Conservation (phyloP, 164 flowering plant species). For the Magnolia officinalis region DNA sequence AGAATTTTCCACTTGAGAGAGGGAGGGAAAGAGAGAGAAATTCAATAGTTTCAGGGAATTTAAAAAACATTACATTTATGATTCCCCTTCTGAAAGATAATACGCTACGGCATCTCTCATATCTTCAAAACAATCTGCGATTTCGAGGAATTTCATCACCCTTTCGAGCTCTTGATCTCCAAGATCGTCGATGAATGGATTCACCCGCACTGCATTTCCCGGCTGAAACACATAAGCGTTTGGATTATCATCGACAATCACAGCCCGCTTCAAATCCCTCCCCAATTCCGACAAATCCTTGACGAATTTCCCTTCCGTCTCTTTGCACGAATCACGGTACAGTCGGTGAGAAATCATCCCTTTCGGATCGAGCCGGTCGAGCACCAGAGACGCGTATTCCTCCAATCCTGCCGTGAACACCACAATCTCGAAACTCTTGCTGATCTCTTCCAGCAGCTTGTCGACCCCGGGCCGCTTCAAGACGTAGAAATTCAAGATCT, state of each 20-base stretch:
- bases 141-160: slow-evolving; percentile 44
- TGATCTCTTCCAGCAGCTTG: slow-evolving; percentile 43
- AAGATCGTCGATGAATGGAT: slow-evolving; percentile 56
- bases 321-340: slow-evolving; percentile 73
- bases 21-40: background rate
- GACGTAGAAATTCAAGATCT: slow-evolving; percentile 53
- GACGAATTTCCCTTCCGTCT: slow-evolving; percentile 56
- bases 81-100: slow-evolving; percentile 12
- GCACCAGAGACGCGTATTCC: slow-evolving; percentile 75
- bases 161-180: slow-evolving; percentile 52
- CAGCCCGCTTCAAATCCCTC: slow-evolving; percentile 61
- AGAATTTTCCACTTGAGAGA: too few relatives aligned
- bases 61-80: background rate
- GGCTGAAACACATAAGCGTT: slow-evolving; percentile 57
- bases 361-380: slow-evolving; percentile 52
- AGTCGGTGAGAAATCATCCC: slow-evolving; percentile 57
- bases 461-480: slow-evolving; percentile 77
- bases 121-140: slow-evolving; percentile 44
- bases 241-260: slow-evolving; percentile 83
- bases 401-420: slow-evolving; percentile 79
- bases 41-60: too few relatives aligned
- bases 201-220: slow-evolving; percentile 62
- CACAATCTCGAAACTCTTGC: slow-evolving; percentile 55
- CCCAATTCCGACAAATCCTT: slow-evolving; percentile 74
- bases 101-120: slow-evolving; percentile 62